Evolutionary conservation across 208 protist genomes (phyloP).

Genomic region (Acanthamoeba rhysodes): DNA sequence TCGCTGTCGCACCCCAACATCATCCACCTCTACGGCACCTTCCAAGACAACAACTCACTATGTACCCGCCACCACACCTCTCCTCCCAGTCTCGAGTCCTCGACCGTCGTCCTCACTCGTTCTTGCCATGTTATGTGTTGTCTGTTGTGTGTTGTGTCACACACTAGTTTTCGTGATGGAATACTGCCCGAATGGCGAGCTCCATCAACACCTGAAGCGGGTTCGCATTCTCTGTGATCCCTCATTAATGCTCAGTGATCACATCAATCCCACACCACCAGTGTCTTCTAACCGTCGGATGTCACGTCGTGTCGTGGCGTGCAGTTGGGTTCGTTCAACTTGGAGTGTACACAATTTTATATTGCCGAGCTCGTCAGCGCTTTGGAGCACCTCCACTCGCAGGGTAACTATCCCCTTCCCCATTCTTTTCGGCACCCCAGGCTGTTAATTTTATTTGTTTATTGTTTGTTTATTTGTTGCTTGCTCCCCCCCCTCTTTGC

Average conservation of each 20-base stretch:
- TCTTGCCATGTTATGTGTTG: no score
- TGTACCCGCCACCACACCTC: background rate
- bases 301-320: background rate
- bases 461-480: background rate
- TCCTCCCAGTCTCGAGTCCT: no score
- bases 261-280: background rate
- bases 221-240: background rate
- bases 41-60: conserved; percentile 34
- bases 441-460: no score
- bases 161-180: conserved; percentile 59
- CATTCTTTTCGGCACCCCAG: no score
- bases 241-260: background rate
- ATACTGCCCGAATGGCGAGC: conserved; percentile 57
- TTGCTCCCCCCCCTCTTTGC: no score
- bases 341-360: conserved; percentile 24
- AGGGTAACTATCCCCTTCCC: background rate
- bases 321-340: conserved; percentile 58
- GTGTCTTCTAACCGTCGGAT: background rate
- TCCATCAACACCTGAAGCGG: background rate
- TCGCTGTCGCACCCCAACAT: conserved; percentile 46
- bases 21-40: conserved; percentile 55
- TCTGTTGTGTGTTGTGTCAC: no score
- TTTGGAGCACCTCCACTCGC: conserved; percentile 22
- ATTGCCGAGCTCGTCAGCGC: conserved; percentile 20
- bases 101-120: no score